phyloP scores from a whole-genome alignment of 1,284 basidiomycete genomes.

The Ganoderma multipileum region DNA sequence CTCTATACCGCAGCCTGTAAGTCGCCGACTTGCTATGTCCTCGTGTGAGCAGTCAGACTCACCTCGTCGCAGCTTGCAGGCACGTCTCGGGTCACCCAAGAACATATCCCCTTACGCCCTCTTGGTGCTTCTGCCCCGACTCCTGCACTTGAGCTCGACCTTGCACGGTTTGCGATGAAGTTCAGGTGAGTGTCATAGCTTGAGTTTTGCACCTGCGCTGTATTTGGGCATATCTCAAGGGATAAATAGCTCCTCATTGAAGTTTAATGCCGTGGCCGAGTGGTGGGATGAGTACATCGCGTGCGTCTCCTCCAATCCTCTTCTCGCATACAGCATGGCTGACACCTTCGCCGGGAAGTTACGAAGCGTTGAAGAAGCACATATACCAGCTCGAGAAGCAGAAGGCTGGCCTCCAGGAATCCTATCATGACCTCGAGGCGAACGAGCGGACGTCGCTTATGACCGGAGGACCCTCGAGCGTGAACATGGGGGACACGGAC shows the following conservation, averaged over 20 bases:
- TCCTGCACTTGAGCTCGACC: too few species aligned
- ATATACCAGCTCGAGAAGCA: constrained; percentile 86
- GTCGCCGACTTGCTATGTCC: not conserved
- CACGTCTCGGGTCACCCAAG: constrained; percentile 27
- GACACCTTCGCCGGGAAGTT: constrained; percentile 50
- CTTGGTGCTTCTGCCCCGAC: constrained; percentile 21
- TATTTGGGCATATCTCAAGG: not conserved
- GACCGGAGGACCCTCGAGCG: constrained; percentile 13
- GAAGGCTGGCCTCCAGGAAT: constrained; percentile 50
- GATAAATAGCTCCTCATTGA: constrained; percentile 69
- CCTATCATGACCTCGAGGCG: constrained; percentile 68
- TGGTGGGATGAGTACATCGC: constrained; percentile 96
- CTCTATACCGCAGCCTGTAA: constrained; percentile 10
- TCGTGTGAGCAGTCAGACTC: constrained; percentile 3
- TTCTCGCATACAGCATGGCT: not conserved
- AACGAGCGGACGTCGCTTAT: constrained; percentile 67
- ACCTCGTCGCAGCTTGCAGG: constrained; percentile 14
- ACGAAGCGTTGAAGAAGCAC: constrained; percentile 87
- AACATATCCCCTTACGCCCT: constrained; percentile 39
- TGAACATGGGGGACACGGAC: constrained; percentile 52
- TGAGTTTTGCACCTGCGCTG: too few species aligned
- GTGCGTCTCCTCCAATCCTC: constrained; percentile 49
- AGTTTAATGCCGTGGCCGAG: constrained; percentile 93
- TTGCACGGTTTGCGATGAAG: too few species aligned
- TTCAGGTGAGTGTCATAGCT: too few species aligned